Conservation (phyloP, 139 green algal species). For the Bryopsis sp. region DNA sequence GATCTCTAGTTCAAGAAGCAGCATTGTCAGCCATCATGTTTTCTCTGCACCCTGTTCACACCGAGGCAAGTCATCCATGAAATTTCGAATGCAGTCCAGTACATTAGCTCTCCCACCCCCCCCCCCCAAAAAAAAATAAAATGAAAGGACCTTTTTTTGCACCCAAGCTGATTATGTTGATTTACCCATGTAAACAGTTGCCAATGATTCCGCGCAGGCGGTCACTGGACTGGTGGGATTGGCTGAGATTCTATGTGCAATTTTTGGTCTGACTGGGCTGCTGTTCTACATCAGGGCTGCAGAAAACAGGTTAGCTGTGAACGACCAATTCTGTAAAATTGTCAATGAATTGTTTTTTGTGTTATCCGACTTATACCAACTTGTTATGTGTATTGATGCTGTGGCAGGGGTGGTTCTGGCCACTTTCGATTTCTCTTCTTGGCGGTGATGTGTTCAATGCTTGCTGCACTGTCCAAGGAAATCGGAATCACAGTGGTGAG, state of each 20-base stretch:
- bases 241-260: conserved; percentile 55
- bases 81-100: not conserved
- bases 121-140: not conserved
- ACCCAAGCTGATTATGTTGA: not conserved
- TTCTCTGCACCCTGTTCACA: conserved; percentile 60
- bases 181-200: not conserved
- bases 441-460: not conserved
- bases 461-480: conserved; percentile 62
- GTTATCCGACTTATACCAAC: too few relatives aligned
- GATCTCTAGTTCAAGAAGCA: too few relatives aligned
- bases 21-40: conserved; percentile 55
- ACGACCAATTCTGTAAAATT: too few relatives aligned
- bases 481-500: conserved; percentile 64
- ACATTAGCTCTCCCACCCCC: too few relatives aligned
- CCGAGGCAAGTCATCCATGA: conserved; percentile 32
- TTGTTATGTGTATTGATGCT: not conserved
- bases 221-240: conserved; percentile 66
- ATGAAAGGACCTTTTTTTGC: not conserved
- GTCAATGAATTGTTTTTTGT: too few relatives aligned
- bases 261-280: conserved; percentile 40
- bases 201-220: conserved; percentile 24
- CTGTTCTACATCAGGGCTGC: conserved; percentile 42
- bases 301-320: too few relatives aligned
- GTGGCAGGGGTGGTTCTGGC: not conserved
- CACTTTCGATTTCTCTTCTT: too few relatives aligned